These are phyloP conservation scores for Globisporangium cylindrosporum DNA, from an alignment of 352 stramenopile species.

Conservation along the genomic window DNA sequence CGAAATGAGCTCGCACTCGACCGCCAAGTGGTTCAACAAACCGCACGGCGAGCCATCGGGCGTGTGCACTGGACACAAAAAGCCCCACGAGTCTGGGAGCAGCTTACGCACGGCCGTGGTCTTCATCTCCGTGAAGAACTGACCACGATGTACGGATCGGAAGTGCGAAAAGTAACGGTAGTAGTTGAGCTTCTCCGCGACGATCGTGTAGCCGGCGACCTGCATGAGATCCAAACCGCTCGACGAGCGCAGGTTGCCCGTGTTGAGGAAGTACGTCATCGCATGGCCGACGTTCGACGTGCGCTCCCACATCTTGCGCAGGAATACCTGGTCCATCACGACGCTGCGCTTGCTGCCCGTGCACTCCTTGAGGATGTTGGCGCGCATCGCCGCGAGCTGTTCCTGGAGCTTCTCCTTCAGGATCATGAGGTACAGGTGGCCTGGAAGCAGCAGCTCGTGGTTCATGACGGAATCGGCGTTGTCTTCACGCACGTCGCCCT, in stretches of 20 bases:
- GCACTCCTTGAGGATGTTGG: conserved; percentile 79
- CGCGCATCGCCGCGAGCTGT: conserved; percentile 72
- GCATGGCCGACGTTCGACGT: conserved; percentile 90
- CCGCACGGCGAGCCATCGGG: conserved; percentile 98
- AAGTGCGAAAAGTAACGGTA: conserved; percentile 99
- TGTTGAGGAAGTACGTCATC: conserved; percentile 99
- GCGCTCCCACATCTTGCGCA: conserved; percentile 93
- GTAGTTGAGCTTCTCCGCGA: conserved; percentile 99
- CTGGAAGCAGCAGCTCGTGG: conserved; percentile 95
- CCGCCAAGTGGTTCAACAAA: conserved; percentile 97
- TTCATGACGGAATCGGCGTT: conserved; percentile 99
- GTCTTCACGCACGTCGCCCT: conserved; percentile 93
- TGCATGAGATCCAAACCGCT: conserved; percentile 98
- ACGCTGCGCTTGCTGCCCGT: conserved; percentile 50
- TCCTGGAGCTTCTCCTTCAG: conserved; percentile 99
- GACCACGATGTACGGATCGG: conserved; percentile 96
- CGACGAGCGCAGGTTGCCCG: conserved; percentile 96
- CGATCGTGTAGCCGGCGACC: conserved; percentile 97
- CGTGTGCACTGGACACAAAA: conserved; percentile 99
- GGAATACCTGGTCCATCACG: conserved; percentile 84
- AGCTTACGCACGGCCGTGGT: conserved; percentile 98
- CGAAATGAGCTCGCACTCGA: conserved; percentile 89
- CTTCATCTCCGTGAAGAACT: conserved; percentile 99
- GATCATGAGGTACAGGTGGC: conserved; percentile 95
- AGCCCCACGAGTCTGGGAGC: conserved; percentile 98